Percentiles rank a stretch among this genome's conserved stretches.
phyloP scores from a whole-genome alignment of 306 rosid genomes.

The Begonia peltatifolia region DNA sequence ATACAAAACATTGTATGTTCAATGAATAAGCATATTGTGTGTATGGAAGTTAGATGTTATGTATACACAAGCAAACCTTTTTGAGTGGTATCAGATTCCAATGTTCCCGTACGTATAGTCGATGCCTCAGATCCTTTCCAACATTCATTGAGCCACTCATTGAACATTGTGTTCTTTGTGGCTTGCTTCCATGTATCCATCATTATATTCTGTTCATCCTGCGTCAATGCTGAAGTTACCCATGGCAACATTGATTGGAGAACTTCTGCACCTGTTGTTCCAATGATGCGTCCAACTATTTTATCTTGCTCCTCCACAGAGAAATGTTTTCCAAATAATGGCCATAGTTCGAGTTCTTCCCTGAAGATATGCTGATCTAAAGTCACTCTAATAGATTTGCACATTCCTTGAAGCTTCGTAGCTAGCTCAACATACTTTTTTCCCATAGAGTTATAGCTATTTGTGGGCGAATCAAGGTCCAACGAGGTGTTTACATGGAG shows the following conservation, averaged over 20 bases:
- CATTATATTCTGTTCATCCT: constrained; percentile 94
- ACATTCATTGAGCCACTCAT: constrained; percentile 95
- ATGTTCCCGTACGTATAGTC: constrained; percentile 31
- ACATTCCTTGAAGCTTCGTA: constrained; percentile 99
- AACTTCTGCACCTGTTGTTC: constrained; percentile 99
- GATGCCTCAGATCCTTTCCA: constrained; percentile 74
- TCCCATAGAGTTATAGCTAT: constrained; percentile 13
- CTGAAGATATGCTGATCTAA: constrained; percentile 93
- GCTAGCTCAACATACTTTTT: constrained; percentile 70
- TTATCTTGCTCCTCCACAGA: constrained; percentile 96
- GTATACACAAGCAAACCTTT: constrained; percentile 34
- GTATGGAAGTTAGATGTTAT: too few relatives aligned
- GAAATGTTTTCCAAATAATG: constrained; percentile 83
- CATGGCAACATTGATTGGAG: constrained; percentile 98
- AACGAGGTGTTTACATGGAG: constrained; percentile 48
- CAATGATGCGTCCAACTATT: constrained; percentile 91
- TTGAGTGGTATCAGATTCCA: constrained; percentile 33
- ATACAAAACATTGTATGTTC: not conserved
- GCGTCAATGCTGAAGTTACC: constrained; percentile 97
- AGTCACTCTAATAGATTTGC: constrained; percentile 84
- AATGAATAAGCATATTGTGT: too few relatives aligned
- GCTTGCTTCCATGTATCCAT: constrained; percentile 99
- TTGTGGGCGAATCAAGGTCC: constrained; percentile 29
- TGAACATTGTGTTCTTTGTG: constrained; percentile 96
- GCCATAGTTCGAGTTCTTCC: constrained; percentile 98